phyloP scores from a whole-genome alignment of 2,329 filamentous ascomycete species.

The Alternaria sp. region DNA sequence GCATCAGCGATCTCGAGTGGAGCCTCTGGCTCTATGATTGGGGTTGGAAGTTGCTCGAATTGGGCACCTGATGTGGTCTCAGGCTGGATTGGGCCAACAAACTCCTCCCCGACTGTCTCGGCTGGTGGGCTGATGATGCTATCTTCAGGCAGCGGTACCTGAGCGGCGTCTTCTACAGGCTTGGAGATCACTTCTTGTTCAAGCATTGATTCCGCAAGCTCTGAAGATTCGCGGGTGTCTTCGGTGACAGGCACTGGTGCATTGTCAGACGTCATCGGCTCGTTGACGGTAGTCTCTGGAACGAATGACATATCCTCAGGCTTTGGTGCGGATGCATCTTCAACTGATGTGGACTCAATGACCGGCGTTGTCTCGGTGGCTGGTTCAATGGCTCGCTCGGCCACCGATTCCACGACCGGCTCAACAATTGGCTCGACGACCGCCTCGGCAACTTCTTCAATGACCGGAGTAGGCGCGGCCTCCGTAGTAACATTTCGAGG shows the following conservation, averaged over 20 bases:
- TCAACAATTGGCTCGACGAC: not conserved
- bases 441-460: not conserved
- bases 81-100: not conserved
- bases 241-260: not conserved
- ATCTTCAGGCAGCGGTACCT: conserved; percentile 7
- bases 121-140: not conserved
- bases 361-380: not conserved
- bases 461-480: not conserved
- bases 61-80: not conserved
- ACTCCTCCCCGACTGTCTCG: not conserved
- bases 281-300: not conserved
- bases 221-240: not conserved
- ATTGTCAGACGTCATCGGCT: not conserved
- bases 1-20: conserved; percentile 1
- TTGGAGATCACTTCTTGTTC: not conserved
- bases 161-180: conserved; percentile 8
- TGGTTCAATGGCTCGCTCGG: not conserved
- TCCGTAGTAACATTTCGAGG: conserved; percentile 1
- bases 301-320: not conserved
- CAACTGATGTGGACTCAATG: not conserved
- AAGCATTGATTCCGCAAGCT: not conserved
- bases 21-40: not conserved
- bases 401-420: not conserved
- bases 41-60: not conserved
- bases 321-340: not conserved